A percentile compares a stretch with the other conserved stretches of the same genome.
These are phyloP conservation scores for Hemisphaericaspora nanyangensis DNA, from an alignment of 805 yeast species.

Conservation along the genomic window DNA sequence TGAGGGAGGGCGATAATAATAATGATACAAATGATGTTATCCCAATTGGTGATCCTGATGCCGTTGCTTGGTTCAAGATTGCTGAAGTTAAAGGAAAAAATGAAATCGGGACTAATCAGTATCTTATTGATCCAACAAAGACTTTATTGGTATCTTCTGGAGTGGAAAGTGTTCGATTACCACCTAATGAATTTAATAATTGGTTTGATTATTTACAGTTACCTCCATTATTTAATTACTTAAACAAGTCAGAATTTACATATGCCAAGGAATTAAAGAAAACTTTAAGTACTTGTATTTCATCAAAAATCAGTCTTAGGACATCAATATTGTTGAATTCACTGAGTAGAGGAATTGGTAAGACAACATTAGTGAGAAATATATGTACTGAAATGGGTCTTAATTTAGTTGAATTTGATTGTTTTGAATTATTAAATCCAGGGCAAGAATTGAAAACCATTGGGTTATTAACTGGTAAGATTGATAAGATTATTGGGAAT, in stretches of 20 bases:
- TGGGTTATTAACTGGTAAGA: conserved; percentile 71
- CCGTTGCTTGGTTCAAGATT: conserved; percentile 83
- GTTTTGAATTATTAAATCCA: conserved; percentile 59
- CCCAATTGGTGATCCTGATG: conserved; percentile 63
- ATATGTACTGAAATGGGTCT: conserved; percentile 58
- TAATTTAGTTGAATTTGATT: conserved; percentile 65
- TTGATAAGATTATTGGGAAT: conserved; percentile 57
- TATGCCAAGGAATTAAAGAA: conserved; percentile 49
- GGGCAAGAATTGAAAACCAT: conserved; percentile 76
- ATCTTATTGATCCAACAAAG: conserved; percentile 58
- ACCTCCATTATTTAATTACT: conserved; percentile 37
- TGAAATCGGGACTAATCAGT: conserved; percentile 32
- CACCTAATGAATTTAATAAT: conserved; percentile 29
- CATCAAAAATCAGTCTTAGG: conserved; percentile 37
- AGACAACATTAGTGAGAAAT: conserved; percentile 57
- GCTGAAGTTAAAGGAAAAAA: conserved; percentile 44
- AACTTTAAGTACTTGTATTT: conserved; percentile 49
- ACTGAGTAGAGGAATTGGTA: conserved; percentile 74
- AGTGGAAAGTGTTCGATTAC: conserved; percentile 36
- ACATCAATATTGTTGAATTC: conserved; percentile 70
- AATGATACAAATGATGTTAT: conserved; percentile 25
- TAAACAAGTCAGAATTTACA: conserved; percentile 25
- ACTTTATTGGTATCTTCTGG: conserved; percentile 74
- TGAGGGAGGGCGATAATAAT: not conserved
- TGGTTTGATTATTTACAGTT: conserved; percentile 50